These are phyloP conservation scores for Mycena chlorophos DNA, from an alignment of 768 basidiomycete genomes.

Conservation along the genomic window DNA sequence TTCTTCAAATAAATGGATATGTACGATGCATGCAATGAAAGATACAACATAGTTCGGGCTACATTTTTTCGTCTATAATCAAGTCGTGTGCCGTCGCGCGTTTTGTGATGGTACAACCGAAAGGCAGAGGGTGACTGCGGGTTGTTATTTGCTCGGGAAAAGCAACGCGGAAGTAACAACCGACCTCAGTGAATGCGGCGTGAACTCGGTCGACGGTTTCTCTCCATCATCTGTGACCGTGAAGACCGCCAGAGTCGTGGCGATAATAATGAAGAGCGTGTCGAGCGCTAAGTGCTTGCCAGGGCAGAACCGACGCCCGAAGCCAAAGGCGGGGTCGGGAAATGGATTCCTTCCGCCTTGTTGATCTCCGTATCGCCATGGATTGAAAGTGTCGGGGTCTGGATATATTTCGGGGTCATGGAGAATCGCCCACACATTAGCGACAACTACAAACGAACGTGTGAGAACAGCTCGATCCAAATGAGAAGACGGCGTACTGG, in stretches of 20 bases:
- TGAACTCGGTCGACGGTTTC: slow-evolving; percentile 35
- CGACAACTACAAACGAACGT: slow-evolving; percentile 16
- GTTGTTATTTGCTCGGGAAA: background rate
- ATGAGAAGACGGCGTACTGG: slow-evolving; percentile 4
- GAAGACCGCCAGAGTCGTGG: slow-evolving; percentile 41
- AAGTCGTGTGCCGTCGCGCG: slow-evolving; percentile 33
- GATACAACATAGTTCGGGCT: slow-evolving; percentile 10
- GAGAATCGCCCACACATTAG: slow-evolving; percentile 41
- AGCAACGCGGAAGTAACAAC: slow-evolving; percentile 1
- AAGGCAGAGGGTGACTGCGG: slow-evolving; percentile 43
- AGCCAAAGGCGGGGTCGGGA: slow-evolving; percentile 42
- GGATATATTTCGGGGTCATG: slow-evolving; percentile 41
- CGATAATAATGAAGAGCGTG: slow-evolving; percentile 44
- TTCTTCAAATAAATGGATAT: slow-evolving; percentile 43
- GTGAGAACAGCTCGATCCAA: background rate
- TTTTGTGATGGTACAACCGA: slow-evolving; percentile 38
- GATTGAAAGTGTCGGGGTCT: slow-evolving; percentile 40
- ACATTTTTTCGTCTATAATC: slow-evolving; percentile 25
- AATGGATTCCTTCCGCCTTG: slow-evolving; percentile 34
- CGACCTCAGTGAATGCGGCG: slow-evolving; percentile 37
- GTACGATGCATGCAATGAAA: slow-evolving; percentile 1
- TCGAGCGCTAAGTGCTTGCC: slow-evolving; percentile 45
- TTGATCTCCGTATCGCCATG: slow-evolving; percentile 37
- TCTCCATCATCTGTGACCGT: slow-evolving; percentile 38
- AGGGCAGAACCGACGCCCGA: slow-evolving; percentile 46